A percentile compares a stretch with the other conserved stretches of the same genome.
These are phyloP conservation scores for Pontederia crassipes DNA, from an alignment of 176 grass and related monocot genomes.

Conservation along the genomic window DNA sequence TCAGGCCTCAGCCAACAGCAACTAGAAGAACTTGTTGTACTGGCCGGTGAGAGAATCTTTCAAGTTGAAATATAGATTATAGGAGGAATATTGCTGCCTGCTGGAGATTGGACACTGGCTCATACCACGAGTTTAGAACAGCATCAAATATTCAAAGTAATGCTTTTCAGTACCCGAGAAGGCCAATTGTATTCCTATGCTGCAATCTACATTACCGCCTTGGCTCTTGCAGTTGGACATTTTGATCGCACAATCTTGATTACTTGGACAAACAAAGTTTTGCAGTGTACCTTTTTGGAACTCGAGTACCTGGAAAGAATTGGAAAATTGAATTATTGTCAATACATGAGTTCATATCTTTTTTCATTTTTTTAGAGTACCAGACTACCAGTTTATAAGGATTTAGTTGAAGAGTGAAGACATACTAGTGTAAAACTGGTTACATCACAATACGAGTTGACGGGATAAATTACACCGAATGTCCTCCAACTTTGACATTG, in stretches of 20 bases:
- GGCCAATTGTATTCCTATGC: slow-evolving; percentile 62
- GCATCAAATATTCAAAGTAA: no score
- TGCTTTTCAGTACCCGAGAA: slow-evolving; percentile 81
- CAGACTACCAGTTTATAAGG: background rate
- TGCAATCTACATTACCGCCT: slow-evolving; percentile 61
- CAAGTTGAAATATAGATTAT: slow-evolving; percentile 57
- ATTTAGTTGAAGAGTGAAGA: background rate
- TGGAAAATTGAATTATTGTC: no score
- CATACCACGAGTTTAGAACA: slow-evolving; percentile 84
- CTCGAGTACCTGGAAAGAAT: slow-evolving; percentile 50
- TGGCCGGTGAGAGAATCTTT: slow-evolving; percentile 61
- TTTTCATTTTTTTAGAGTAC: background rate
- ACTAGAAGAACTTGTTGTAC: slow-evolving; percentile 54
- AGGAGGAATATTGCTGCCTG: slow-evolving; percentile 88
- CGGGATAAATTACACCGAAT: no score
- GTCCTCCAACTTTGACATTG: no score
- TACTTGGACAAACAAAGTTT: slow-evolving; percentile 42
- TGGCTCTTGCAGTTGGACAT: slow-evolving; percentile 41
- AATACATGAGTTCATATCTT: no score
- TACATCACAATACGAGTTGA: slow-evolving; percentile 33
- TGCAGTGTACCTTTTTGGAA: slow-evolving; percentile 75
- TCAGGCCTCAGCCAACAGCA: no score
- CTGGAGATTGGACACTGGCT: slow-evolving; percentile 72
- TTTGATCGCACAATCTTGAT: slow-evolving; percentile 54
- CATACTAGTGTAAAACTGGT: slow-evolving; percentile 75